These are phyloP conservation scores for Austroboletus eburneus DNA, from an alignment of 768 basidiomycete species.

Conservation along the genomic window DNA sequence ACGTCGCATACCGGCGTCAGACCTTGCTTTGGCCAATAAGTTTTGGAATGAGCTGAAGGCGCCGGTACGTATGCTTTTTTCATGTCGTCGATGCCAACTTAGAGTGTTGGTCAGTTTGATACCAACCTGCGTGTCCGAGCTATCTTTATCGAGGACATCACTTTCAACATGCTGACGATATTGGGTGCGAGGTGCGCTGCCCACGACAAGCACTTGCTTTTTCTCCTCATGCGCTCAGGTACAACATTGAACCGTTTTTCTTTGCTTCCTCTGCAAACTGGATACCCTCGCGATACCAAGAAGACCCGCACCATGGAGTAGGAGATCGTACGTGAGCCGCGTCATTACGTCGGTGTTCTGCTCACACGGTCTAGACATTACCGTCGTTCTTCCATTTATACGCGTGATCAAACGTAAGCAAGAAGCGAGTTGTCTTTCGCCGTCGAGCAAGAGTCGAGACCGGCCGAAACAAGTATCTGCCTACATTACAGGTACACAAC, in stretches of 20 bases:
- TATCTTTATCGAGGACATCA: conserved; percentile 49
- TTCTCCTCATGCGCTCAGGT: conserved; percentile 28
- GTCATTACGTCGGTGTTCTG: conserved; percentile 24
- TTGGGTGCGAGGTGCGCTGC: conserved; percentile 57
- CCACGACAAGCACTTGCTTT: background rate
- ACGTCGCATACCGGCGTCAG: conserved; percentile 1
- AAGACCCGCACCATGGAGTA: conserved; percentile 37
- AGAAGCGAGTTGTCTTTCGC: no score
- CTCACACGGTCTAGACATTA: conserved; percentile 46
- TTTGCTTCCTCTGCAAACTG: conserved; percentile 61
- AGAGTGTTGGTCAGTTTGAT: background rate
- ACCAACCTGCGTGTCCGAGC: conserved; percentile 41
- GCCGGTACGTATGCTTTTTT: conserved; percentile 29
- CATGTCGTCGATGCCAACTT: background rate
- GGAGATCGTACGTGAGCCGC: conserved; percentile 47
- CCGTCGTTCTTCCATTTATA: conserved; percentile 51
- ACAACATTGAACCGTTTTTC: conserved; percentile 60
- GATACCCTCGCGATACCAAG: conserved; percentile 65
- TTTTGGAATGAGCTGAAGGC: conserved; percentile 25
- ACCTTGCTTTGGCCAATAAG: conserved; percentile 29
- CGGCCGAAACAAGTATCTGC: conserved; percentile 13
- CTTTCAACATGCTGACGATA: conserved; percentile 50
- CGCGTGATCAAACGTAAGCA: conserved; percentile 35
- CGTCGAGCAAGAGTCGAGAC: no score
- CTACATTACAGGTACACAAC: no score